phyloP scores from a whole-genome alignment of 192 early-diverging fungal genomes.

The Entomortierella parvispora region DNA sequence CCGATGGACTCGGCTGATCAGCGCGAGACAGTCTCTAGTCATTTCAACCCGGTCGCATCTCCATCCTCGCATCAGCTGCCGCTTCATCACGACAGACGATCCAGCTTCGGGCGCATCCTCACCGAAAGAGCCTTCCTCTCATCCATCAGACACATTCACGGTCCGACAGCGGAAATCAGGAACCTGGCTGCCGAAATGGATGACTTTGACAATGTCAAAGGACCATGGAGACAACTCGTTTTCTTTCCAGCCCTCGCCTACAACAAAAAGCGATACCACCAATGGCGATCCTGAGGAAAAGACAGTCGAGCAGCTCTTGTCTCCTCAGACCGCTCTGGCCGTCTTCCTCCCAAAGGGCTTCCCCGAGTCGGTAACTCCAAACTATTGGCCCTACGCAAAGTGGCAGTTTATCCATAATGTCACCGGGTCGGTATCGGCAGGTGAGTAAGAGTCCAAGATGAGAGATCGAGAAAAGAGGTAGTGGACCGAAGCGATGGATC shows the following conservation, averaged over 20 bases:
- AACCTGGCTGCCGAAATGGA: slow-evolving; percentile 38
- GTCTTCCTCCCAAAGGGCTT: slow-evolving; percentile 84
- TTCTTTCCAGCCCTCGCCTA: slow-evolving; percentile 1
- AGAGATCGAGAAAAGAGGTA: slow-evolving; percentile 7
- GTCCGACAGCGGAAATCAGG: slow-evolving; percentile 18
- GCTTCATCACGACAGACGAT: neutral
- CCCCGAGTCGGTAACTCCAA: slow-evolving; percentile 74
- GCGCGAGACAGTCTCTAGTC: too few species aligned
- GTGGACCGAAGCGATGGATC: neutral
- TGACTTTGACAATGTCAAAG: slow-evolving; percentile 20
- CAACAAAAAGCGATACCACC: slow-evolving; percentile 1
- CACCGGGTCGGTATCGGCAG: slow-evolving; percentile 79
- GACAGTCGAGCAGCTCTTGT: slow-evolving; percentile 14
- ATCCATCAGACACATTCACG: neutral
- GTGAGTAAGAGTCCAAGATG: slow-evolving; percentile 22
- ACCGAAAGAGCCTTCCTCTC: neutral
- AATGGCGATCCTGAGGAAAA: slow-evolving; percentile 4
- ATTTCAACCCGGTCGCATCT: too few species aligned
- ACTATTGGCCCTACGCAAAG: slow-evolving; percentile 78
- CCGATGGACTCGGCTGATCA: too few species aligned
- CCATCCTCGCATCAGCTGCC: neutral
- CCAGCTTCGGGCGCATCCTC: neutral
- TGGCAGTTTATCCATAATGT: slow-evolving; percentile 86
- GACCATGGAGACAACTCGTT: slow-evolving; percentile 4
- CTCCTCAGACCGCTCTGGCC: slow-evolving; percentile 38